Percentiles rank a stretch among this genome's conserved stretches.
Conservation (phyloP, 345 rosid genomes). For the Bruguiera sexangula region DNA sequence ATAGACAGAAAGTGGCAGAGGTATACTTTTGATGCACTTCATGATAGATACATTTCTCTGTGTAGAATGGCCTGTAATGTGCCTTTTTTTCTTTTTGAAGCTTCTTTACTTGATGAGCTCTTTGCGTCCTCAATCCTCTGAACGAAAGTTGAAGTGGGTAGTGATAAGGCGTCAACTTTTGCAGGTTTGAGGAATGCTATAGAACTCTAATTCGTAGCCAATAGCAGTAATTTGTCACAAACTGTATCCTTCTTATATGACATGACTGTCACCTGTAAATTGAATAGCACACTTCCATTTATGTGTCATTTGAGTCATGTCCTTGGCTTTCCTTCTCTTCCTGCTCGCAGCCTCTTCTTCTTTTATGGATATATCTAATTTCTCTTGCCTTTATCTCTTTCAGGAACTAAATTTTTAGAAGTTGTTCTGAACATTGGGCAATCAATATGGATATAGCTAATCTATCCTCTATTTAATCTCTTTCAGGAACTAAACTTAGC, state of each 20-base stretch:
- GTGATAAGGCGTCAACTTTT: constrained; percentile 89
- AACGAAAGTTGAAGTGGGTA: constrained; percentile 79
- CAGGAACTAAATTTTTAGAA: no score
- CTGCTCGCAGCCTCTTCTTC: no score
- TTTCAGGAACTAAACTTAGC: constrained; percentile 83
- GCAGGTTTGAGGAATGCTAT: constrained; percentile 57
- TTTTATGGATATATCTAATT: no score
- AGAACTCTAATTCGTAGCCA: neutral
- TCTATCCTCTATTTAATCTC: constrained; percentile 18
- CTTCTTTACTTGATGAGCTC: constrained; percentile 89
- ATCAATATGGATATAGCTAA: no score
- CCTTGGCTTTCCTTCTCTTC: no score
- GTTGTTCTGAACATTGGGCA: no score
- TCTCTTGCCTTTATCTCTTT: no score
- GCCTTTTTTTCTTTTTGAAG: constrained; percentile 41
- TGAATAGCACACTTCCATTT: neutral
- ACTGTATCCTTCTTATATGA: neutral
- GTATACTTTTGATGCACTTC: constrained; percentile 32
- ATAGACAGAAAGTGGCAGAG: constrained; percentile 90
- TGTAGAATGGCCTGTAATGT: constrained; percentile 27
- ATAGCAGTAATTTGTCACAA: neutral
- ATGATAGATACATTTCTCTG: constrained; percentile 3
- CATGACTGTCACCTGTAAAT: neutral
- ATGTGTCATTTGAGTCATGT: neutral
- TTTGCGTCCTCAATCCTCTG: constrained; percentile 88